Evolutionary conservation across 2,329 filamentous ascomycete genomes (phyloP), one percentile per base, ranked within the genome.

Genomic region (Kalaharituber pfeilii): DNA sequence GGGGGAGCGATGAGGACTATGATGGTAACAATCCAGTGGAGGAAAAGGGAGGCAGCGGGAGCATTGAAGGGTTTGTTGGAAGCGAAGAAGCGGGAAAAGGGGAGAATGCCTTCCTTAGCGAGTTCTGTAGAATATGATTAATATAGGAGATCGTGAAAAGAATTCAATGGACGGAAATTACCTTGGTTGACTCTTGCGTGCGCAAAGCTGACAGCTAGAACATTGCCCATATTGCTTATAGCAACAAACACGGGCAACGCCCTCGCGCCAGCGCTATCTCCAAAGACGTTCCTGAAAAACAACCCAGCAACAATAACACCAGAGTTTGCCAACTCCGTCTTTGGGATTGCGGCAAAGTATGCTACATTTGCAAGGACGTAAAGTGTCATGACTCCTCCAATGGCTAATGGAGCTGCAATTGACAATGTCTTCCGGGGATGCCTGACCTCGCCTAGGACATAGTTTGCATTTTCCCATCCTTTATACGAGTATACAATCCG

Each of bases 91-190:
- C 72, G 71, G 57, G 77, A 78, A 53, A 74, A 81, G 0, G 82
- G 82, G 13, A 85, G 63, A 4, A 85, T 69, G 0, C 80, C 80
- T 62, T 86, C 81, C 62, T 82, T 82, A 0, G 77, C 82, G 45
- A 85, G 70, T 65, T 84, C 81, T 50, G 51, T 26, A 25, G 25
- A 13, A 29, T 20, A 11, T 20, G 30, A 36, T 9, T 9, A n/a
- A 36, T 36, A 9, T 36, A 55, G 25, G 55, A 55, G 1, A 57
- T 55, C 8, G 22, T 20, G 24, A 20, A 9, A 20, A 49, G n/a
- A 49, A 9, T 8, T 49, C 8, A 20, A 18, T 49, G 11, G 24
- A 25, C 22, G 24, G 9, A 9, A n/a, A 29, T 11, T 29, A 53
- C 54, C 53, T 59, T 80, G 77, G 59, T 78, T 80, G 8, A 80